Evolutionary conservation across 805 yeast species (phyloP).

Genomic region (Candida vaughaniae): DNA sequence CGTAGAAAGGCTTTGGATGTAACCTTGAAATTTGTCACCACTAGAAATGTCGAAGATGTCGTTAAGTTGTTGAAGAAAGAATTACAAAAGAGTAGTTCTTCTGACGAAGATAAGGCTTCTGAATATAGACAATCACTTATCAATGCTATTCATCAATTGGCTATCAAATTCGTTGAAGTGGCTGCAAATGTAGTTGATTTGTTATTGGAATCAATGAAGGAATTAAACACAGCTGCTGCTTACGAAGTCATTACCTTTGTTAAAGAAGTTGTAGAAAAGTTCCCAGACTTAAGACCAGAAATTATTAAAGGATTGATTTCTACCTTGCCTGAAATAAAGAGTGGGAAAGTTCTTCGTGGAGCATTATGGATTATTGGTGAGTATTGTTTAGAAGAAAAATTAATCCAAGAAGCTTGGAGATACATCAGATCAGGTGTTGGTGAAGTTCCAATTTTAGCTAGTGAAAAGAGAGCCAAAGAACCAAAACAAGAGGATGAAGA

Average conservation of each 20-base stretch:
- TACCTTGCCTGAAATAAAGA: slow-evolving; percentile 65
- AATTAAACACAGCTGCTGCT: slow-evolving; percentile 81
- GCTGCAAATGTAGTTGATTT: slow-evolving; percentile 89
- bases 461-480: slow-evolving; percentile 51
- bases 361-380: slow-evolving; percentile 97
- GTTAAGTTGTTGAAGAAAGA: slow-evolving; percentile 91
- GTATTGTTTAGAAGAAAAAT: slow-evolving; percentile 67
- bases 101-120: slow-evolving; percentile 74
- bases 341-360: slow-evolving; percentile 91
- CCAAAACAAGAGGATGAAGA: slow-evolving; percentile 25
- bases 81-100: slow-evolving; percentile 66
- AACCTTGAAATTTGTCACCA: slow-evolving; percentile 74
- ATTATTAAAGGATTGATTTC: slow-evolving; percentile 62
- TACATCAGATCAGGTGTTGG: slow-evolving; percentile 81
- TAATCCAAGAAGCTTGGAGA: slow-evolving; percentile 83
- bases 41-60: slow-evolving; percentile 91
- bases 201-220: slow-evolving; percentile 81
- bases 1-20: slow-evolving; percentile 84
- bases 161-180: slow-evolving; percentile 84
- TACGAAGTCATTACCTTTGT: slow-evolving; percentile 87
- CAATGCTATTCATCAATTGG: slow-evolving; percentile 84
- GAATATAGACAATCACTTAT: slow-evolving; percentile 90
- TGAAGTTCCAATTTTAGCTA: slow-evolving; percentile 82
- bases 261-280: slow-evolving; percentile 91
- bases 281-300: slow-evolving; percentile 70